These are phyloP conservation scores for Eucalyptus regnans DNA, from an alignment of 345 rosid species.

Conservation along the genomic window DNA sequence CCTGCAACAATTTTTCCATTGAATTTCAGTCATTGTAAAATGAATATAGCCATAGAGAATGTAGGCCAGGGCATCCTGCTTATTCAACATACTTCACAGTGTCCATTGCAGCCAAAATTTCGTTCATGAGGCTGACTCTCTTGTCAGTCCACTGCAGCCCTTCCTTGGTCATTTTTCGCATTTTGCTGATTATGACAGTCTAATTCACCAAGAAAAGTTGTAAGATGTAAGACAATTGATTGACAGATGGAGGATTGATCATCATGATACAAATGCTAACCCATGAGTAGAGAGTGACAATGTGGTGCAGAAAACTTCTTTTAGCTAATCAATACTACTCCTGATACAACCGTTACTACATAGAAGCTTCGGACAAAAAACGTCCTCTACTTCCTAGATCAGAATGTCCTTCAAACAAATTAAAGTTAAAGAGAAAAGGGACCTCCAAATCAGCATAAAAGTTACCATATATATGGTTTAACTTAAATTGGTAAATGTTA, in stretches of 20 bases:
- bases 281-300: not conserved
- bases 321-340: not conserved
- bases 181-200: conserved; percentile 79
- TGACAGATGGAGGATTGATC: not conserved
- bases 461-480: not conserved
- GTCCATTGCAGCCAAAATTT: conserved; percentile 92
- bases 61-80: not conserved
- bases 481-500: not conserved
- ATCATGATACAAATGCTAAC: not conserved
- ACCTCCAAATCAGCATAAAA: not conserved
- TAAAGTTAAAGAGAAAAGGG: not conserved
- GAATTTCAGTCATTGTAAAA: not conserved
- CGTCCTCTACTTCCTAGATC: not conserved
- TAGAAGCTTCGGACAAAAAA: not conserved
- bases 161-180: conserved; percentile 82
- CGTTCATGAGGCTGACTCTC: conserved; percentile 86
- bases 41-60: not conserved
- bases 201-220: conserved; percentile 6
- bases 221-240: not conserved
- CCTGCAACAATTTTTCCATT: conserved; percentile 19
- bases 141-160: conserved; percentile 91
- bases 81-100: conserved; percentile 69
- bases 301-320: not conserved
- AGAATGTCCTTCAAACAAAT: not conserved
- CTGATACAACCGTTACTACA: not conserved